Evolutionary conservation across 106 monocot species (phyloP), one percentile per base, ranked within the genome.

Genomic region (Acorus gramineus): DNA sequence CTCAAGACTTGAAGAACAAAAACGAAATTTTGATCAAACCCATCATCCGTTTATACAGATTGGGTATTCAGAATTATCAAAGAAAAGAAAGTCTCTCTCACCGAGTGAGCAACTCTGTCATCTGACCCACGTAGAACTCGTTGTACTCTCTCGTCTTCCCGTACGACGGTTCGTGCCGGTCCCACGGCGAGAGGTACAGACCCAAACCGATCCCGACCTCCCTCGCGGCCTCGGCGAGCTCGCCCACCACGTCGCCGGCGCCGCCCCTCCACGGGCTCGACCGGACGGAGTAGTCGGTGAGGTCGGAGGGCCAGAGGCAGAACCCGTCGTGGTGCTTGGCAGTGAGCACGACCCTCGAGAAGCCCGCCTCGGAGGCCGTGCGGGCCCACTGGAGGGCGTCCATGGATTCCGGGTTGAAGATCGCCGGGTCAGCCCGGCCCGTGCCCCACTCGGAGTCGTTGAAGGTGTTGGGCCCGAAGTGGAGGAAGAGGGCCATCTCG

Each of bases 281-380:
- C 12, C 62, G 42, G 11, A 96, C 96, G 2, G 91, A 90, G 83
- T 96, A 91, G 61, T 85, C 55, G n/a, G 96, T 91, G 72, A 83
- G 85, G 47, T 65, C 68, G 7, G 96, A 91, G 6, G 91, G 87
- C 96, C 96, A 91, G 47, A 96, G 87, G 73, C 96, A 96, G 87
- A 96, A 96, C 28, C 96, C 96, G 14, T 96, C 96, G 59, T 96
- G 96, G 75, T 96, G 96, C 73, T 96, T 96, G 28, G 91, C 83
- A 53, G 96, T 96, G 66, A 96, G 65, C 11, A 96, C 77, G 44
- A 88, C 61, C 50, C 87, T 65, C 1, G 76, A 64, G 77, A 96
- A 96, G 11, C 96, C 96, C 46, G 62, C 55, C 42, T 71, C 63
- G 2, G 53, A 48, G 11, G 95, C 95, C 2, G 66, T 63, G 4